Percentiles rank a stretch among this genome's conserved stretches.
phyloP scores from a whole-genome alignment of 2,329 filamentous ascomycete genomes.

The Trichoderma sp. region DNA sequence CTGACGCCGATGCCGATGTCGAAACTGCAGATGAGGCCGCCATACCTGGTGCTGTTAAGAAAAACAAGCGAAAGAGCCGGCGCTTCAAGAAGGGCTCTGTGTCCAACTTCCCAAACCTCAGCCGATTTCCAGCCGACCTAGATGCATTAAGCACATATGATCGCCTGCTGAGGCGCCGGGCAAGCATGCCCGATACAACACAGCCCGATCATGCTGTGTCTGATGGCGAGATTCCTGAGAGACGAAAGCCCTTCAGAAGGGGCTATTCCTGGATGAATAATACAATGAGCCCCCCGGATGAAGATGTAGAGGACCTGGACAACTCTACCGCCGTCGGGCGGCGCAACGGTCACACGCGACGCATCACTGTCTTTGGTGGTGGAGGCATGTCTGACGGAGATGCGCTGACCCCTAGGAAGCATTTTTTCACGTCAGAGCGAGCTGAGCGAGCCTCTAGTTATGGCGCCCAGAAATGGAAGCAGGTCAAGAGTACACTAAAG shows the following conservation, averaged over 20 bases:
- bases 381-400: slow-evolving; percentile 64
- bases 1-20: slow-evolving; percentile 61
- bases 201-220: slow-evolving; percentile 65
- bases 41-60: slow-evolving; percentile 41
- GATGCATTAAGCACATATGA: slow-evolving; percentile 42
- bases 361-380: slow-evolving; percentile 63
- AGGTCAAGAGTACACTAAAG: slow-evolving; percentile 86
- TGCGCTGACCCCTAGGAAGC: slow-evolving; percentile 53
- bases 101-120: slow-evolving; percentile 66
- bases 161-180: slow-evolving; percentile 58
- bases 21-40: slow-evolving; percentile 80
- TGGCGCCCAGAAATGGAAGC: slow-evolving; percentile 82
- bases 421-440: slow-evolving; percentile 62
- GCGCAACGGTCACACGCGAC: slow-evolving; percentile 61
- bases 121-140: slow-evolving; percentile 42
- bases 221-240: slow-evolving; percentile 70
- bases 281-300: slow-evolving; percentile 43
- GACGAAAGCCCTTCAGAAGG: slow-evolving; percentile 51
- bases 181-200: slow-evolving; percentile 61
- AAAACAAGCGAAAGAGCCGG: slow-evolving; percentile 62
- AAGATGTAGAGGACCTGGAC: slow-evolving; percentile 53
- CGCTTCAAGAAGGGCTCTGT: slow-evolving; percentile 52
- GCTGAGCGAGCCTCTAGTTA: slow-evolving; percentile 72
- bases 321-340: slow-evolving; percentile 46
- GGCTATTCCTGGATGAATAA: slow-evolving; percentile 58